These are phyloP conservation scores for Metarhizium robertsii DNA, from an alignment of 2,329 filamentous ascomycete genomes.

Conservation along the genomic window DNA sequence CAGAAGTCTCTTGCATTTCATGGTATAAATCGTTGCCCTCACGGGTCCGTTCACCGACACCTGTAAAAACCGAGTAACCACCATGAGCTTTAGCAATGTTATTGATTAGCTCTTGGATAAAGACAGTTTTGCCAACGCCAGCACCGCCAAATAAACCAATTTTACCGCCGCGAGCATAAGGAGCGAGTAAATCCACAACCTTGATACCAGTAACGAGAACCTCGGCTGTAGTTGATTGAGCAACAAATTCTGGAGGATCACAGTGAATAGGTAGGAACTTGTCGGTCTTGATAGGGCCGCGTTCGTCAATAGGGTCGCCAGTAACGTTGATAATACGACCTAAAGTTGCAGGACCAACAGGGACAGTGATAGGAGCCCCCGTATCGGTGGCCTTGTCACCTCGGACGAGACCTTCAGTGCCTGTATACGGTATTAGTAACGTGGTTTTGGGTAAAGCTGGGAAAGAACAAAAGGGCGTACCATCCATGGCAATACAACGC, in stretches of 20 bases:
- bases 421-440: constrained; percentile 31
- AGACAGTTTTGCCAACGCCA: constrained; percentile 99
- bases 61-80: constrained; percentile 99
- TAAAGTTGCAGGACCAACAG: constrained; percentile 85
- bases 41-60: constrained; percentile 99
- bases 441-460: not conserved
- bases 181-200: constrained; percentile 97
- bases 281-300: constrained; percentile 90
- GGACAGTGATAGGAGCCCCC: constrained; percentile 90
- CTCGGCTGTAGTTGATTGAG: constrained; percentile 94
- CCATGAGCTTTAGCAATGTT: constrained; percentile 99
- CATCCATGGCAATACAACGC: constrained; percentile 99
- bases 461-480: constrained; percentile 42
- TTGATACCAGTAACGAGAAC: constrained; percentile 99
- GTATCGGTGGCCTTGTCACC: constrained; percentile 79
- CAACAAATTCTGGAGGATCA: constrained; percentile 82
- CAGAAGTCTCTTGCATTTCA: constrained; percentile 99
- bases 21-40: constrained; percentile 99
- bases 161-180: constrained; percentile 99
- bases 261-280: constrained; percentile 88
- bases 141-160: constrained; percentile 99
- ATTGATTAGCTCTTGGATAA: constrained; percentile 99
- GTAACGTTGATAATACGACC: constrained; percentile 99
- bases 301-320: constrained; percentile 99
- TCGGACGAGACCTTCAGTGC: constrained; percentile 99